Base-by-base conservation (phyloP, 1,139 yeast genomes). In the Kurtzmaniella quercitrusa region DNA sequence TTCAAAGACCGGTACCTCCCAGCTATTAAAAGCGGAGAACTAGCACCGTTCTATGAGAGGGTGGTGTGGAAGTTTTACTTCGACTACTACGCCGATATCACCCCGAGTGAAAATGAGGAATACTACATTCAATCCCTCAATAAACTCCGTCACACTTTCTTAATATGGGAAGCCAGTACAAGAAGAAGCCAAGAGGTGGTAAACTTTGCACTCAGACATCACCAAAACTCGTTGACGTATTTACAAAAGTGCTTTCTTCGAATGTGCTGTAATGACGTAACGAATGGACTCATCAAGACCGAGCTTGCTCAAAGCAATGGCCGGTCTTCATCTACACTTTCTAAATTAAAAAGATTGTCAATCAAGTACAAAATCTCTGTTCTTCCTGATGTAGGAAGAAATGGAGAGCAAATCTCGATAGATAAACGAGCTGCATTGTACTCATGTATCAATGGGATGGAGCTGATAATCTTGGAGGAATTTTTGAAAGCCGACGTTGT, bases 51-150 rank as follows among this genome's bases (percentile, higher is more conserved):
- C 44, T 70, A 70, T 51, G 77, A 72, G 50, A 50, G 77, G 23
- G 64, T 69, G 3, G 60, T 70, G 12, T 72, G 77, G 77, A 67
- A 64, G 47, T 70, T 68, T 48, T 60, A 65, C 46, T 68, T 70
- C 44, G 71, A 70, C 34, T 69, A 68, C 46, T 53, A 62, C 45
- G 52, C 53, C 34, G 51, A 53, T 18, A 24, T 42, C 11, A 54
- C 52, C 29, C 49, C 44, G 37, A 57, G 59, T 29, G 3, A 14
- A 4, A 17, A 16, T 12, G 71, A 66, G 46, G 29, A 48, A 7
- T 49, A 59, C 43, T 63, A 56, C 41, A 62, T 72, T 9, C 46
- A 51, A 18, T 39, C 43, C 11, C 48, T 70, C 29, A 44, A 56
- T 40, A 54, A 54, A 17, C 29, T 65, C 23, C 61, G 58, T 41